Evolutionary conservation across 768 basidiomycete genomes (phyloP), one percentile per base, ranked within the genome.

Genomic region (Auricularia cornea): DNA sequence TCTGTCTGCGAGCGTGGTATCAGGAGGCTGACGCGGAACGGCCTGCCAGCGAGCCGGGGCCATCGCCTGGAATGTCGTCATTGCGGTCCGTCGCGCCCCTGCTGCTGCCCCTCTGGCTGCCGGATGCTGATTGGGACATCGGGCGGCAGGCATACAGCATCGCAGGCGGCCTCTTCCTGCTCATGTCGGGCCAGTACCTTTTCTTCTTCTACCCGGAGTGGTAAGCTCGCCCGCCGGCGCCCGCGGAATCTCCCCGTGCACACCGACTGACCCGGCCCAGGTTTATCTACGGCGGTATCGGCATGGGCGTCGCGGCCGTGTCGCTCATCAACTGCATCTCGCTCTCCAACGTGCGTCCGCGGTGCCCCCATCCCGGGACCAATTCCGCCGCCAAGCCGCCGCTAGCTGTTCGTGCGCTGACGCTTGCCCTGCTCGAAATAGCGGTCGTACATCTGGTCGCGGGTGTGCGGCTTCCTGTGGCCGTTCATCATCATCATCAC

Each of bases 231-330:
- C 23, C 10, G 6, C 23, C 20, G 1, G 44, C 38, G 18, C 38
- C 38, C 8, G 38, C 38, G 18, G 10, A 8, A 16, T 5, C 35
- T 48, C 0, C 23, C 44, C 23, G 18, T 18, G 6, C 44, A 48
- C 6, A 12, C 16, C 6, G 11, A 18, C 1, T 48, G 12, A 48
- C 44, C 44, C 8, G 1, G 44, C 44, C 54, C 62, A 87, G 86
- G 85, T 77, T 83, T 72, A 85, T 89, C 64, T 89, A 87, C 67
- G 87, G 87, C 63, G 86, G 85, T 60, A 82, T 89, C 67, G 82
- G 81, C 41, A 66, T 89, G 60, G 80, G 72, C 44, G 77, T 88
- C 38, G 84, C 73, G 62, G 75, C 73, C 38, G 70, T 78, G 63
- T 83, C 86, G 56, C 71, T 81, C 59, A 77, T 87, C 66, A 83